These are phyloP conservation scores for Colletotrichum sp. DNA, from an alignment of 2,329 filamentous ascomycete genomes.

Conservation along the genomic window DNA sequence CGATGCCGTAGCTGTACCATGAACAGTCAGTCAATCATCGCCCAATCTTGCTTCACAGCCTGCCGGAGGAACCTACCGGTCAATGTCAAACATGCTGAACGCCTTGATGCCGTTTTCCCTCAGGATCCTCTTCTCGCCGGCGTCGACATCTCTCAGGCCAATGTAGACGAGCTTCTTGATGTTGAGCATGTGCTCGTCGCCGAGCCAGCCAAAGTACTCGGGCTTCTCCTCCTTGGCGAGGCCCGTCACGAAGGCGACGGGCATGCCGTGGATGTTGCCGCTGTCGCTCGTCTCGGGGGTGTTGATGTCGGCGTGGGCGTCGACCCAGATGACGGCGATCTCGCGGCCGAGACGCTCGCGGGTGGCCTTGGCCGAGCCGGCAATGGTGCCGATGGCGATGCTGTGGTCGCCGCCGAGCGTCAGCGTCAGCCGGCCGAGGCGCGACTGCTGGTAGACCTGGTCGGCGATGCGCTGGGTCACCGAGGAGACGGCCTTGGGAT, in stretches of 20 bases:
- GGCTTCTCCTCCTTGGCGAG: constrained; percentile 77
- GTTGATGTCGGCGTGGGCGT: constrained; percentile 98
- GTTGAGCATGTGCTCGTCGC: constrained; percentile 72
- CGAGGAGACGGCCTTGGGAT: constrained; percentile 82
- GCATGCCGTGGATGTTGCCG: constrained; percentile 98
- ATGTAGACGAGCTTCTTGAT: constrained; percentile 95
- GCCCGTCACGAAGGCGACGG: constrained; percentile 88
- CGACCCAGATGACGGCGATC: constrained; percentile 97
- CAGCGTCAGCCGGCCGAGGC: constrained; percentile 82
- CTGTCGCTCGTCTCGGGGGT: constrained; percentile 87
- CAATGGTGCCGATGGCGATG: constrained; percentile 93
- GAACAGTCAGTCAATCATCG: not conserved
- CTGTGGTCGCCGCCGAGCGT: constrained; percentile 96
- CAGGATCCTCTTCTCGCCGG: constrained; percentile 91
- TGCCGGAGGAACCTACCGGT: constrained; percentile 48
- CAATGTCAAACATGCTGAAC: constrained; percentile 98
- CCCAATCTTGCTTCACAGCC: not conserved
- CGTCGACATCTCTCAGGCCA: constrained; percentile 89
- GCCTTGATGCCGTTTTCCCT: constrained; percentile 90
- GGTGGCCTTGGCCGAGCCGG: constrained; percentile 84
- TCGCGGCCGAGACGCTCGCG: constrained; percentile 82
- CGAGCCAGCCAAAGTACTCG: constrained; percentile 90
- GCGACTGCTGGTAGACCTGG: constrained; percentile 88
- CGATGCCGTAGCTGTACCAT: constrained; percentile 74
- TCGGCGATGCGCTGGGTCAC: constrained; percentile 81